phyloP scores from a whole-genome alignment of 1,284 basidiomycete genomes.

The Cryptococcus amylolentus region DNA sequence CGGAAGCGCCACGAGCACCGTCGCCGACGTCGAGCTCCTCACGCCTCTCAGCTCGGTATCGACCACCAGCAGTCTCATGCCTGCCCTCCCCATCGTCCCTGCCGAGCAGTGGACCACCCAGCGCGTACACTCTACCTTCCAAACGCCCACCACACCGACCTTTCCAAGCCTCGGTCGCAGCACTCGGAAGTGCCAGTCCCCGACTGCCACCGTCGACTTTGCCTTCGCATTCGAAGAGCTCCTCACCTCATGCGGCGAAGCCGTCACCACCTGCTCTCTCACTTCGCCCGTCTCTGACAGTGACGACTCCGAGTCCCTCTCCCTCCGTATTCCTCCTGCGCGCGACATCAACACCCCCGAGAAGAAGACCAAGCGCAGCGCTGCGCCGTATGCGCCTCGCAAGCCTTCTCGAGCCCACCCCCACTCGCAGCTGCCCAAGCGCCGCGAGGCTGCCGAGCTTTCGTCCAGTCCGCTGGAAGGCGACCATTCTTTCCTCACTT shows the following conservation, averaged over 20 bases:
- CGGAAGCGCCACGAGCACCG: conserved; percentile 2
- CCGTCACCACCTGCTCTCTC: not conserved
- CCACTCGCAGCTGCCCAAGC: conserved; percentile 3
- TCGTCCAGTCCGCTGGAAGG: conserved; percentile 9
- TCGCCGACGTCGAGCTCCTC: conserved; percentile 7
- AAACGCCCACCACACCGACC: conserved; percentile 9
- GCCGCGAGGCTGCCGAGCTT: not conserved
- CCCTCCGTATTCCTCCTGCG: conserved; percentile 12
- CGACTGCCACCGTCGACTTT: conserved; percentile 16
- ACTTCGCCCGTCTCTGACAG: not conserved
- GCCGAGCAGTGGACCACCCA: conserved; percentile 11
- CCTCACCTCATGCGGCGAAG: conserved; percentile 22
- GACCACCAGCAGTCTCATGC: conserved; percentile 11
- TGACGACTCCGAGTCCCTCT: conserved; percentile 5
- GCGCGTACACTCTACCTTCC: not conserved
- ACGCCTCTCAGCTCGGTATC: conserved; percentile 3
- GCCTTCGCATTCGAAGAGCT: conserved; percentile 25
- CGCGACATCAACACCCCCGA: not conserved
- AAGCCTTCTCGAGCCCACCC: conserved; percentile 2
- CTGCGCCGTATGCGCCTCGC: conserved; percentile 1
- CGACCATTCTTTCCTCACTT: conserved; percentile 26
- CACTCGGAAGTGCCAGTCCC: conserved; percentile 3
- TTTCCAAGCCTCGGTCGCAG: no score
- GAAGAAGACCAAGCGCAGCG: not conserved
- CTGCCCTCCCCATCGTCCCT: conserved; percentile 23